Percentiles rank a stretch among this genome's conserved stretches.
Evolutionary conservation across 306 rosid genomes (phyloP).

Genomic region (Prunus davidiana): DNA sequence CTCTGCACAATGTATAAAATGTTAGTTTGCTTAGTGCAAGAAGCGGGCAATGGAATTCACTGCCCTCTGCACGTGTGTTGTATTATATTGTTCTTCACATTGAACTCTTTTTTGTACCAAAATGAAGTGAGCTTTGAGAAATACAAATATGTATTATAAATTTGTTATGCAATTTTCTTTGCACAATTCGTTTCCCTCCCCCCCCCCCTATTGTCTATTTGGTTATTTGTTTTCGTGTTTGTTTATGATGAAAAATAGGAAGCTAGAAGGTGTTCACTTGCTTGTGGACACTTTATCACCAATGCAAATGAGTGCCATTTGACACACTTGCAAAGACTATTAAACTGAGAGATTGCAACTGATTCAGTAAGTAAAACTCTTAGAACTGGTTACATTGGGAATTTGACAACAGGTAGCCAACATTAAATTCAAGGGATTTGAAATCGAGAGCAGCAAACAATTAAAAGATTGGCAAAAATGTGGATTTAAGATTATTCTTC

Average conservation of each 20-base stretch:
- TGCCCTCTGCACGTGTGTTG: neutral
- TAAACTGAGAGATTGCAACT: too few relatives aligned
- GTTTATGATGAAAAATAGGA: too few relatives aligned
- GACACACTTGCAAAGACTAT: too few relatives aligned
- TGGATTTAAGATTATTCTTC: neutral
- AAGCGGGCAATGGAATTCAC: constrained; percentile 10
- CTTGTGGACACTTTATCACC: too few relatives aligned
- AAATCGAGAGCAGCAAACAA: too few relatives aligned
- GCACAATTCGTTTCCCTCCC: neutral
- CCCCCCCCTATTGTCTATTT: neutral
- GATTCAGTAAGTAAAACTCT: too few relatives aligned
- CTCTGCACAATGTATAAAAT: constrained; percentile 25
- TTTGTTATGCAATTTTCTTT: neutral
- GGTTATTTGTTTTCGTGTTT: too few relatives aligned
- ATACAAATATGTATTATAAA: neutral
- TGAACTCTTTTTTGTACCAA: neutral
- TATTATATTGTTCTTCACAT: neutral
- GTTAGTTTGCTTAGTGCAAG: constrained; percentile 7
- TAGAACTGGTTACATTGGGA: too few relatives aligned
- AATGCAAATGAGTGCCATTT: too few relatives aligned
- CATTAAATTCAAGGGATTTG: too few relatives aligned
- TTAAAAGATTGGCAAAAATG: neutral
- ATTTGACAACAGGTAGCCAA: too few relatives aligned
- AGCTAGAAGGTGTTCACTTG: too few relatives aligned
- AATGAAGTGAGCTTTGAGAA: neutral